Evolutionary conservation across 2,329 filamentous ascomycete species (phyloP).

Genomic region (Akanthomyces muscarius): DNA sequence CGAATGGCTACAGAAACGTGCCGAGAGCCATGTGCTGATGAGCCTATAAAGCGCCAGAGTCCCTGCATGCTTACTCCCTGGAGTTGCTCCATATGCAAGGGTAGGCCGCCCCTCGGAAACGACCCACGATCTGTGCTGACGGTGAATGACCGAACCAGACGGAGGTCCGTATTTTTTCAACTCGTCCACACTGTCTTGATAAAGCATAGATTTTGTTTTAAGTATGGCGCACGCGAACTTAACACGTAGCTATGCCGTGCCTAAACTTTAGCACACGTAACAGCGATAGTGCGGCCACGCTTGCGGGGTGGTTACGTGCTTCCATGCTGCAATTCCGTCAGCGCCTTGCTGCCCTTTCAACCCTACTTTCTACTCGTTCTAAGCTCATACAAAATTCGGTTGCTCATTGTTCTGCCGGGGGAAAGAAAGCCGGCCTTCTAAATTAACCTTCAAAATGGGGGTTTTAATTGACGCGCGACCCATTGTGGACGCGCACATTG

Average conservation of each 20-base stretch:
- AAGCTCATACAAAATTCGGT: background rate
- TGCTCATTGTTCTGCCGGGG: background rate
- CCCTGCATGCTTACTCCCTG: too few relatives aligned
- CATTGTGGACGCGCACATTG: background rate
- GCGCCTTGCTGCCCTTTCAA: background rate
- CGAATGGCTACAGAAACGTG: too few relatives aligned
- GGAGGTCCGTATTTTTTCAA: background rate
- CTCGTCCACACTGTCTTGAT: too few relatives aligned
- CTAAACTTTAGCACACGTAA: background rate
- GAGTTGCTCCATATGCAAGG: too few relatives aligned
- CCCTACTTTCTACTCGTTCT: background rate
- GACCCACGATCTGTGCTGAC: too few relatives aligned
- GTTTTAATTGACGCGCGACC: conserved; percentile 2
- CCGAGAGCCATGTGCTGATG: too few relatives aligned
- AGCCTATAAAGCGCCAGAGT: too few relatives aligned
- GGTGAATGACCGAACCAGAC: background rate
- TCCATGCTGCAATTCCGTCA: conserved; percentile 8
- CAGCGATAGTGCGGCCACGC: background rate
- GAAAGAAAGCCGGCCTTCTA: background rate
- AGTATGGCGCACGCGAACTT: background rate
- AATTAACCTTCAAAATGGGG: background rate
- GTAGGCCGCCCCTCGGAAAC: too few relatives aligned
- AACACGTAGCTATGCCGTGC: background rate
- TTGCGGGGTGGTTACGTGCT: conserved; percentile 15
- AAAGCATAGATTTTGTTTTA: background rate